Percentiles rank a stretch among this genome's conserved stretches.
Evolutionary conservation across 1,284 basidiomycete species (phyloP).

Genomic region (Trametes hirsuta): DNA sequence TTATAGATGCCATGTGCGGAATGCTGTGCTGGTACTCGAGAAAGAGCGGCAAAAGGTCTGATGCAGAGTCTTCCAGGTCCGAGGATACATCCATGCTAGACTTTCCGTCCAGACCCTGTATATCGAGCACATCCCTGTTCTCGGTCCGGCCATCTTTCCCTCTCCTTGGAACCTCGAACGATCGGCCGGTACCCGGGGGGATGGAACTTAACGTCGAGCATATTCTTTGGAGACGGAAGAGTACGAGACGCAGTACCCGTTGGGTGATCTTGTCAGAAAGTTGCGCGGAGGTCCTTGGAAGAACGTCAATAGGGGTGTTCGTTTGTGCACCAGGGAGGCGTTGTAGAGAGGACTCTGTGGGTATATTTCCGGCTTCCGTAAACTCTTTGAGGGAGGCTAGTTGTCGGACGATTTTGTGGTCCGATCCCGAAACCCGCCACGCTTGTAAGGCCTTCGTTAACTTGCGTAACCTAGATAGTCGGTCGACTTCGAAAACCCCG

Average conservation of each 20-base stretch:
- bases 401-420: slow-evolving; percentile 3
- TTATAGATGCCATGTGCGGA: slow-evolving; percentile 15
- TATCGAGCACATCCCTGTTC: too few relatives aligned
- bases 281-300: too few relatives aligned
- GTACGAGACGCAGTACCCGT: too few relatives aligned
- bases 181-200: too few relatives aligned
- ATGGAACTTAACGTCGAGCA: too few relatives aligned
- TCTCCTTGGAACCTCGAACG: too few relatives aligned
- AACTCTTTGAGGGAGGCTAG: slow-evolving; percentile 1
- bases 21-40: slow-evolving; percentile 26
- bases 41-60: slow-evolving; percentile 17
- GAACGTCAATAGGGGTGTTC: too few relatives aligned
- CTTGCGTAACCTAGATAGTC: slow-evolving; percentile 49
- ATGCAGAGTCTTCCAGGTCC: neutral
- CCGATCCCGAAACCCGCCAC: slow-evolving; percentile 33
- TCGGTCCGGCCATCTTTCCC: too few relatives aligned
- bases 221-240: too few relatives aligned
- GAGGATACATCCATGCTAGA: neutral
- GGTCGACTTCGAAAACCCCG: slow-evolving; percentile 55
- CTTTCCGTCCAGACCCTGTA: neutral
- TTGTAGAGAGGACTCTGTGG: neutral
- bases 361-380: neutral
- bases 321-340: neutral
- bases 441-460: slow-evolving; percentile 42
- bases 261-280: too few relatives aligned